Evolutionary conservation across 1,284 basidiomycete species (phyloP).

Genomic region (Peniophora sp.): DNA sequence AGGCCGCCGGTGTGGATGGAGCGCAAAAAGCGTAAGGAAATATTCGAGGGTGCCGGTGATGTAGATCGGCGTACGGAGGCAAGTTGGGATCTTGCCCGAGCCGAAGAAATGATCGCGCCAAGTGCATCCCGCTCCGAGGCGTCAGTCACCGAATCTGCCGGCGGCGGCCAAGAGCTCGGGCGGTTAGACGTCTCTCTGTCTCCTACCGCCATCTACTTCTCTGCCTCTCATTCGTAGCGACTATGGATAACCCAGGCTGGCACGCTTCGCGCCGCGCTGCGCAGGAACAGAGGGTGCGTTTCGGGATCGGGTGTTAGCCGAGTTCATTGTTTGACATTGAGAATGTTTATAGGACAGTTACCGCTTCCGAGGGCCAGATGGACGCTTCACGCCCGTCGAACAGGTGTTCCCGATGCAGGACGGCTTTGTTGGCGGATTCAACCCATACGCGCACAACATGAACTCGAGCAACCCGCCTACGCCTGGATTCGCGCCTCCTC

Average conservation of each 20-base stretch:
- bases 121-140: too few relatives aligned
- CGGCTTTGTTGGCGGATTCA: constrained; percentile 47
- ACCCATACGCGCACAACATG: constrained; percentile 6
- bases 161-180: too few relatives aligned
- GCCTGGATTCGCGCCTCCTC: constrained; percentile 18
- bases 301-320: neutral
- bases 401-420: constrained; percentile 51
- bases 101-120: too few relatives aligned
- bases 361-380: constrained; percentile 41
- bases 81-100: too few relatives aligned
- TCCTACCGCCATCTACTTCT: neutral
- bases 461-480: constrained; percentile 14
- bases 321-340: constrained; percentile 4
- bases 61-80: too few relatives aligned
- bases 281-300: constrained; percentile 17
- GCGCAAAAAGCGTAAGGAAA: too few relatives aligned
- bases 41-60: too few relatives aligned
- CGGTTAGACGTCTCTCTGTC: neutral
- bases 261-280: constrained; percentile 37
- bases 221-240: neutral
- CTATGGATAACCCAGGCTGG: constrained; percentile 69
- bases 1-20: too few relatives aligned
- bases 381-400: constrained; percentile 44
- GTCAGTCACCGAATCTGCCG: too few relatives aligned
- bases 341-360: constrained; percentile 25